phyloP scores from a whole-genome alignment of 331 rosid genomes.

The Acacia pycnantha region DNA sequence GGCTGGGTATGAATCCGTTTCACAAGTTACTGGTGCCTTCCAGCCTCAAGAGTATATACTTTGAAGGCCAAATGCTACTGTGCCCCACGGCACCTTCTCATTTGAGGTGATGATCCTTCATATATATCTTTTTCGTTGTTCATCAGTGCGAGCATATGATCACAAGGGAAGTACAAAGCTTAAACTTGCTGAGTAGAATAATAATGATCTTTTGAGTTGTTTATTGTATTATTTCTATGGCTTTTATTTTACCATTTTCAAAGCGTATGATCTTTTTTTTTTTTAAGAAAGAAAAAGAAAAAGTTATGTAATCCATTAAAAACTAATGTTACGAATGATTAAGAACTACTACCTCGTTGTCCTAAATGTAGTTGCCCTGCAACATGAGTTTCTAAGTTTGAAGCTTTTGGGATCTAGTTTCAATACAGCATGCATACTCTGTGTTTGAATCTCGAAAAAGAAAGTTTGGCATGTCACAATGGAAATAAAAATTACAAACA shows the following conservation, averaged over 20 bases:
- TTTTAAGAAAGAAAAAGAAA: not conserved
- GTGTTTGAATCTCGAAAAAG: too few species aligned
- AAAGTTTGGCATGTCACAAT: too few species aligned
- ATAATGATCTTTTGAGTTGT: not conserved
- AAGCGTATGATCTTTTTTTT: not conserved
- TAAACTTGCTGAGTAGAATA: not conserved
- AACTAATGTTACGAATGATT: not conserved
- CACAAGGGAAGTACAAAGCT: not conserved
- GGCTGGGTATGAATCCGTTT: constrained; percentile 3
- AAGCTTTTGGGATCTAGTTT: too few species aligned
- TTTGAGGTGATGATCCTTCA: constrained; percentile 1
- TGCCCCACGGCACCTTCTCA: not conserved
- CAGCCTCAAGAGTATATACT: not conserved
- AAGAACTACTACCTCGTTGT: too few species aligned
- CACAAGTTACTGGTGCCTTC: constrained; percentile 14
- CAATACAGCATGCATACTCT: too few species aligned
- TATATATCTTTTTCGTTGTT: not conserved
- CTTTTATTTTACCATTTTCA: not conserved
- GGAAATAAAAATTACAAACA: too few species aligned
- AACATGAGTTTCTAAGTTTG: too few species aligned
- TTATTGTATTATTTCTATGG: not conserved
- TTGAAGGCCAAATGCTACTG: not conserved
- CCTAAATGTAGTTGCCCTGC: too few species aligned
- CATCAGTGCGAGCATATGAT: not conserved
- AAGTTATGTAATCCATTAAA: not conserved